Conservation (phyloP, 2,329 filamentous ascomycete genomes). For the Colletotrichum sansevieriae region DNA sequence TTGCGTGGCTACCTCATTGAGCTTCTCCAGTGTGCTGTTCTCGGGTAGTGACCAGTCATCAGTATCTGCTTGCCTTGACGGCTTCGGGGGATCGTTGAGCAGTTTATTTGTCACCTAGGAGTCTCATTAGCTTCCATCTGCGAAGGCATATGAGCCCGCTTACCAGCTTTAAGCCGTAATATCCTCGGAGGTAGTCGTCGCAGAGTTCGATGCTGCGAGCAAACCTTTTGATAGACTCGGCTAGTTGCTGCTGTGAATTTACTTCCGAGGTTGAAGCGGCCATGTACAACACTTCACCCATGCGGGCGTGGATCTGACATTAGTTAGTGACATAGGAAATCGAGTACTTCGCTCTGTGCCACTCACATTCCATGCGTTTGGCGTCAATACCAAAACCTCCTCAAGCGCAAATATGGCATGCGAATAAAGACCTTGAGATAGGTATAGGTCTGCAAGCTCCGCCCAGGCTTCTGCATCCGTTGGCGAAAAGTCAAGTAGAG, state of each 20-base stretch:
- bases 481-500: conserved; percentile 84
- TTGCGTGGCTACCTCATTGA: conserved; percentile 79
- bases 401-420: conserved; percentile 92
- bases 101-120: conserved; percentile 64
- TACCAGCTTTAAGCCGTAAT: conserved; percentile 90
- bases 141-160: conserved; percentile 44
- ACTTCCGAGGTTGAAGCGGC: conserved; percentile 63
- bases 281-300: conserved; percentile 88
- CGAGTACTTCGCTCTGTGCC: neutral
- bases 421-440: conserved; percentile 80
- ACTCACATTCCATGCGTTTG: conserved; percentile 95
- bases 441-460: conserved; percentile 89
- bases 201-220: conserved; percentile 93
- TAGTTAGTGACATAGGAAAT: conserved; percentile 3
- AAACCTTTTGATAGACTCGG: conserved; percentile 85
- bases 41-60: conserved; percentile 69
- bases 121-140: conserved; percentile 4
- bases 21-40: conserved; percentile 70
- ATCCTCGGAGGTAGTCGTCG: conserved; percentile 90
- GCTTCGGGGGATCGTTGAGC: conserved; percentile 58
- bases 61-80: conserved; percentile 60
- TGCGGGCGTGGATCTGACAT: conserved; percentile 82
- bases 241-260: conserved; percentile 66
- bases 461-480: conserved; percentile 95
- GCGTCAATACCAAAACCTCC: conserved; percentile 86